Base-by-base conservation (phyloP, 192 early-diverging fungal species). In the Backusella luteola region DNA sequence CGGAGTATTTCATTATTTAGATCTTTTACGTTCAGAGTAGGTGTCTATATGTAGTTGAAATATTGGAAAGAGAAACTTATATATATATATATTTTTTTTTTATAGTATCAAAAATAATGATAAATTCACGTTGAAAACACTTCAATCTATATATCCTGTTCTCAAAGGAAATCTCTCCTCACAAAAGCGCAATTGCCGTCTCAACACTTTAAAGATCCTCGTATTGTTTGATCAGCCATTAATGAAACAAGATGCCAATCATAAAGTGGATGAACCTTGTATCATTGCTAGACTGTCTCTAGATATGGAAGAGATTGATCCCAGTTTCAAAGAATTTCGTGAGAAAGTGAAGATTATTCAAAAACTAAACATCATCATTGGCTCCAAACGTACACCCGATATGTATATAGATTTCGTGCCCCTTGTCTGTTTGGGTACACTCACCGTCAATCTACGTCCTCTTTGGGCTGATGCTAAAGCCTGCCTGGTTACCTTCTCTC, bases 311-410 rank as follows among this genome's bases (percentile, higher is more conserved):
- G 79, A 83, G 14, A 89, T 90, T 52, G 83, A 84, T 7, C 83
- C 88, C 23, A 87, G 84, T 0, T 77, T 97, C 6, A 87, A 88
- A 17, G 84, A 89, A 17, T 89, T 87, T 79, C 93, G 96, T 76
- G 95, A 98, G 34, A 95, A 94, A 74, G 83, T 90, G 6, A 89
- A 94, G 77, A 85, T 89, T 11, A 84, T 99, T 66, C 89, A 93
- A 56, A 89, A 87, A 23, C 81, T 98, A 70, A 85, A 90, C 35
- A 84, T 89, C 3, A 83, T 96, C 34, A 79, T 92, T 4, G 76
- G 82, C 7, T 88, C 88, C 46, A 84, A 87, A 17, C 84, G 88
- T 38, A 67, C 95, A 17, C 94, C 96, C 1, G 85, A 85, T 46
- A 66, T 91, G n/a, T 97, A 94, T 86, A 77, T 79, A 67, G 86